Evolutionary conservation across 768 basidiomycete genomes (phyloP).

Genomic region (Pulveroboletus frians): DNA sequence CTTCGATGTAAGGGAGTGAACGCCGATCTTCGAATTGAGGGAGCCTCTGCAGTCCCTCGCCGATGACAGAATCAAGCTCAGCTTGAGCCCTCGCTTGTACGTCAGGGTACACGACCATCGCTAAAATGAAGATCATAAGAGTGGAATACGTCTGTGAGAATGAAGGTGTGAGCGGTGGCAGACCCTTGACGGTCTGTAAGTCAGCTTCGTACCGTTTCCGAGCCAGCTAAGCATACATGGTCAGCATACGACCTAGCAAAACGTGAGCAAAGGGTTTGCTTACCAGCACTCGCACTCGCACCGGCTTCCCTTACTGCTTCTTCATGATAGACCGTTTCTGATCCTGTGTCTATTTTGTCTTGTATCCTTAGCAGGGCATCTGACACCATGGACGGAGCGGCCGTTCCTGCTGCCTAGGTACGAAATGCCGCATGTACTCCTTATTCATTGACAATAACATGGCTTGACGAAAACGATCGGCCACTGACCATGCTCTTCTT

Average conservation of each 20-base stretch:
- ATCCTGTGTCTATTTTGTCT: background rate
- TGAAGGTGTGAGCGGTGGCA: slow-evolving; percentile 8
- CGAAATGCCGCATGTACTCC: background rate
- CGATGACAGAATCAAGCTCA: slow-evolving; percentile 17
- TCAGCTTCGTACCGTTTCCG: slow-evolving; percentile 18
- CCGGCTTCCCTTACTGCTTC: slow-evolving; percentile 21
- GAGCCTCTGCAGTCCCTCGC: slow-evolving; percentile 17
- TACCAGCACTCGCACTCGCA: slow-evolving; percentile 19
- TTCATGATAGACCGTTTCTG: slow-evolving; percentile 12
- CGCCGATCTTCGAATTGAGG: slow-evolving; percentile 17
- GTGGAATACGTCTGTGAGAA: slow-evolving; percentile 17
- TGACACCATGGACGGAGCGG: slow-evolving; percentile 23
- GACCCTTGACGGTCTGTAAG: background rate
- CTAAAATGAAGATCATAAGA: slow-evolving; percentile 18
- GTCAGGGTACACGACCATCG: slow-evolving; percentile 24
- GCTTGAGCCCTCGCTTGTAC: slow-evolving; percentile 18
- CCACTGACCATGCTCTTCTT: slow-evolving; percentile 18
- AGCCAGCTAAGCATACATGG: slow-evolving; percentile 12
- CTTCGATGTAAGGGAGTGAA: slow-evolving; percentile 20
- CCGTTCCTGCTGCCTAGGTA: slow-evolving; percentile 17
- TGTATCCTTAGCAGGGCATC: slow-evolving; percentile 15
- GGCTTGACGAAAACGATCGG: background rate
- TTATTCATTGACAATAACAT: background rate
- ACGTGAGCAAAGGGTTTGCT: background rate
- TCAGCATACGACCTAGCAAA: slow-evolving; percentile 7